These are phyloP conservation scores for Phytophthora fragariaefolia DNA, from an alignment of 352 stramenopile species.

Conservation along the genomic window DNA sequence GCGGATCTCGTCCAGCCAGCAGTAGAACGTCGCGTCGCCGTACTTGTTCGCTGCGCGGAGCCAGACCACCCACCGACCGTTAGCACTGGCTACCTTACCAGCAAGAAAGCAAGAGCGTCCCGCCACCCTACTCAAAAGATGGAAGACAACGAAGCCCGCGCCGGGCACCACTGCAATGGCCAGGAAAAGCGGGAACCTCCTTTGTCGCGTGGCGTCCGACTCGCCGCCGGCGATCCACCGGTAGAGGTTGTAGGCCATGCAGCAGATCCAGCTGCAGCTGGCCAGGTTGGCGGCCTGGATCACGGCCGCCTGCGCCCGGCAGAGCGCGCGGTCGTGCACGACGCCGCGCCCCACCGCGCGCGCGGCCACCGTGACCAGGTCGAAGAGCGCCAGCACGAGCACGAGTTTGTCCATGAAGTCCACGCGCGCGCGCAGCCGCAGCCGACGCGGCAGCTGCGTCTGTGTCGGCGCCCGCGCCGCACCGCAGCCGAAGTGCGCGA, in stretches of 20 bases:
- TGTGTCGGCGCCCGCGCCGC: constrained; percentile 9
- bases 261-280: constrained; percentile 77
- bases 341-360: constrained; percentile 64
- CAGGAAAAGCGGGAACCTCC: constrained; percentile 64
- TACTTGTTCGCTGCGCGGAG: constrained; percentile 58
- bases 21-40: constrained; percentile 85
- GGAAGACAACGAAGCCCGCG: constrained; percentile 57
- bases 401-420: constrained; percentile 80
- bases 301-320: constrained; percentile 60
- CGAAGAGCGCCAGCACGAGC: constrained; percentile 73
- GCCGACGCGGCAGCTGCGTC: constrained; percentile 11
- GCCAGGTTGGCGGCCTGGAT: constrained; percentile 63
- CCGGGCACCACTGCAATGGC: constrained; percentile 60
- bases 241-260: constrained; percentile 85
- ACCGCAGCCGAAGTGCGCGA: constrained; percentile 63
- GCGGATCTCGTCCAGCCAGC: constrained; percentile 72
- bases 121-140: constrained; percentile 50
- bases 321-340: constrained; percentile 51
- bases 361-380: constrained; percentile 58
- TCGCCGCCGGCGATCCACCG: constrained; percentile 80
- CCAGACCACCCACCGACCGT: constrained; percentile 1
- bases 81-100: background rate
- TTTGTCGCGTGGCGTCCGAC: constrained; percentile 67
- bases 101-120: background rate
- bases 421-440: constrained; percentile 32